Base-by-base conservation (phyloP, 164 flowering plant genomes). In the Berberis thunbergii region DNA sequence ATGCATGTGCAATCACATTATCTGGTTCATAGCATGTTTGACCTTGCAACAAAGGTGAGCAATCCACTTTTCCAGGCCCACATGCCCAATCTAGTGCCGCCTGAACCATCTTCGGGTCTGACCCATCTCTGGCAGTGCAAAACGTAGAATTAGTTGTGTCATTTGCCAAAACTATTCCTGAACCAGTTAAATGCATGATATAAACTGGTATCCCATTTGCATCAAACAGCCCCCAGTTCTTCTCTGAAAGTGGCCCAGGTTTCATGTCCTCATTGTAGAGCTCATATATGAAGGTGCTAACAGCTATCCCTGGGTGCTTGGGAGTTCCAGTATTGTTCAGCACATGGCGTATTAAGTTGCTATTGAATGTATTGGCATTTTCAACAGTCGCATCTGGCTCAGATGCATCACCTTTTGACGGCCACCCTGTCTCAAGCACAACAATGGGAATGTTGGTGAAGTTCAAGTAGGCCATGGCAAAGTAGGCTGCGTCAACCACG, bases 21-120 rank as follows among this genome's bases (percentile, higher is more conserved):
- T 91, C 84, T 3, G 96, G 96, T 7, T 81, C 95, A 74, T 87
- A 89, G 72, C 98, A 91, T 7, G 80, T 77, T 64, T 86, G 79
- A 39, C 91, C 96, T 68, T 86, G 92, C 76, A 81, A 45, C 73
- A 91, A 54, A 7, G 83, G 74, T 2, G 89, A 77, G 73, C 98
- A 91, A 59, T 91, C 78, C 44, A 87, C 97, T 70, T 83, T 87
- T 45, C 96, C 97, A 5, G 90, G 90, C 43, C 97, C 97, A 78
- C 97, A 91, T 7, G 98, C 96, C 96, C 98, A 91, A 72, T 89
- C 96, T 52, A 87, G 62, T 0, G 84, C 96, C 1, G 96, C 96
- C 76, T 89, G 96, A 60, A 87, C 66, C 92, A 87, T 75, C 81
- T 89, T 91, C 4, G 49, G 59, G 64, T 91, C 96, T 40, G 86